A percentile compares a stretch with the other conserved stretches of the same genome.
Conservation (phyloP, 1,284 basidiomycete species). For the Phylloboletellus chloephorus region DNA sequence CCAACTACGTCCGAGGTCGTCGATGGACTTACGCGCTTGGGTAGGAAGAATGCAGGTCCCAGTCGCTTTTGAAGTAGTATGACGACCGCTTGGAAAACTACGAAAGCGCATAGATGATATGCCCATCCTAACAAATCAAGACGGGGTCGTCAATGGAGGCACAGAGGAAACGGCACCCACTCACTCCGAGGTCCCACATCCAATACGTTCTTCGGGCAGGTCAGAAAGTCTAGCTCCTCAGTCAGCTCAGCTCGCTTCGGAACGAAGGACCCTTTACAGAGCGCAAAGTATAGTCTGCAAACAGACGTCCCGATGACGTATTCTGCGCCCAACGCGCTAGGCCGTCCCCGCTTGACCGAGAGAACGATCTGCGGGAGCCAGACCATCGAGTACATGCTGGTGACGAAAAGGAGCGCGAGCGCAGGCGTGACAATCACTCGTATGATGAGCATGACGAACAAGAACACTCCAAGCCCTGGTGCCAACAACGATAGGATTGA, state of each 20-base stretch:
- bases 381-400: slow-evolving; percentile 64
- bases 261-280: slow-evolving; percentile 53
- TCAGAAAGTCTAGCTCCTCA: slow-evolving; percentile 60
- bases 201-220: slow-evolving; percentile 80
- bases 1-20: background rate
- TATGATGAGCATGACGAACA: slow-evolving; percentile 65
- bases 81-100: slow-evolving; percentile 59
- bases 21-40: slow-evolving; percentile 41
- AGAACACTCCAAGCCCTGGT: slow-evolving; percentile 60
- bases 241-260: slow-evolving; percentile 1
- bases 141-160: slow-evolving; percentile 1
- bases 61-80: slow-evolving; percentile 72
- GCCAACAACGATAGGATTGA: background rate
- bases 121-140: slow-evolving; percentile 52
- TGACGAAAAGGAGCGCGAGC: slow-evolving; percentile 68
- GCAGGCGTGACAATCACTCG: slow-evolving; percentile 70
- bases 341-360: slow-evolving; percentile 64
- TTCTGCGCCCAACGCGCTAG: slow-evolving; percentile 60
- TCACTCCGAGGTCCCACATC: slow-evolving; percentile 67
- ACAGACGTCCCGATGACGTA: slow-evolving; percentile 78
- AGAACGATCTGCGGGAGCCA: slow-evolving; percentile 85
- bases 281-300: slow-evolving; percentile 63
- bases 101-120: slow-evolving; percentile 56
- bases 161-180: slow-evolving; percentile 19
- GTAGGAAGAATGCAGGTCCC: slow-evolving; percentile 81